phyloP scores from a whole-genome alignment of 1,284 basidiomycete genomes.

The Microbotryum scabiosae region DNA sequence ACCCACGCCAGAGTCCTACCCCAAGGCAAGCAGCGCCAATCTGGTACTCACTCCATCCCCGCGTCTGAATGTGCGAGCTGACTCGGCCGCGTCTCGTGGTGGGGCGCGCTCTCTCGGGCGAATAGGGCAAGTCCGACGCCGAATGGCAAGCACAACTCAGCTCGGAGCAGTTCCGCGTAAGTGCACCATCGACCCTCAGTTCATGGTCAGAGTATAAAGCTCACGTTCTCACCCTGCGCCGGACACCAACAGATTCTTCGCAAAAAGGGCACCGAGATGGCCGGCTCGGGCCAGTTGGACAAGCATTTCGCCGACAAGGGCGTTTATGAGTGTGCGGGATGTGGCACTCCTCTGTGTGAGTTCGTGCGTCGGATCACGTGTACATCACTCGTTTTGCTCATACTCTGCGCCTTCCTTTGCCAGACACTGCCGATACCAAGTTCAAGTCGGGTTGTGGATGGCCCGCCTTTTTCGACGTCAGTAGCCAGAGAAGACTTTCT shows the following conservation, averaged over 20 bases:
- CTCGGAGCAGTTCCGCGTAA: constrained; percentile 28
- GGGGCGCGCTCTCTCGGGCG: no score
- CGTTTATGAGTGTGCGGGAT: constrained; percentile 30
- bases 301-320: constrained; percentile 37
- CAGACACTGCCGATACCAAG: constrained; percentile 27
- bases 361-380: no score
- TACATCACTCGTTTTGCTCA: no score
- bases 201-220: background rate
- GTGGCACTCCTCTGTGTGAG: constrained; percentile 16
- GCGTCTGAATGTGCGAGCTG: no score
- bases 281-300: constrained; percentile 41
- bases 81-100: no score
- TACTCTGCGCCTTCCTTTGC: no score
- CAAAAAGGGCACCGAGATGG: constrained; percentile 42
- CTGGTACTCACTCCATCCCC: no score
- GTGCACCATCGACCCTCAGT: background rate
- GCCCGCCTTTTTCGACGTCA: constrained; percentile 43
- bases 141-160: constrained; percentile 25
- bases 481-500: constrained; percentile 9
- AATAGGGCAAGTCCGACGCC: constrained; percentile 5
- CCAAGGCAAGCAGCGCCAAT: no score
- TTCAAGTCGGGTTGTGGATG: constrained; percentile 45
- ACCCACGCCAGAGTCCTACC: no score
- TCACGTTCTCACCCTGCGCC: background rate
- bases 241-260: constrained; percentile 34